These are phyloP conservation scores for Pichia sp. DNA, from an alignment of 1,139 yeast genomes.

Conservation along the genomic window DNA sequence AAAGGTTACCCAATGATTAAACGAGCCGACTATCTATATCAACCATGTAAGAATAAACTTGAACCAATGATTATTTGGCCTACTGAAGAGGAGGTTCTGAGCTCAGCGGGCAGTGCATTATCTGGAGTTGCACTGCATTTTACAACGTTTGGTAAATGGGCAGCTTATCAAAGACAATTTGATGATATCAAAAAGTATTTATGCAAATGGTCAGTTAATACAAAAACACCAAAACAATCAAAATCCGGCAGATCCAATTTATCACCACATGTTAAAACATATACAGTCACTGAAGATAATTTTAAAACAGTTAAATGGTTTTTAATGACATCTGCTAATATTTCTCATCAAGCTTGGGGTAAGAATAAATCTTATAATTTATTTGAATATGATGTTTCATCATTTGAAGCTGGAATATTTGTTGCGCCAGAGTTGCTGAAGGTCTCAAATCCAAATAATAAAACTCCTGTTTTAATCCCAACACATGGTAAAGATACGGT, in stretches of 20 bases:
- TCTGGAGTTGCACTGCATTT: conserved; percentile 56
- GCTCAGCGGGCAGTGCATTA: conserved; percentile 29
- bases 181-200: conserved; percentile 18
- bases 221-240: conserved; percentile 10
- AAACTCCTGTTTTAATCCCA: conserved; percentile 29
- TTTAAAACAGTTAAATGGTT: conserved; percentile 54
- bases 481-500: conserved; percentile 35
- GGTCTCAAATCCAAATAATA: conserved; percentile 6
- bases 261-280: conserved; percentile 41
- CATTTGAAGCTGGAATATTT: conserved; percentile 56
- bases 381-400: conserved; percentile 20
- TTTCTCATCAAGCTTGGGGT: conserved; percentile 71
- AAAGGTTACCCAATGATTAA: conserved; percentile 22
- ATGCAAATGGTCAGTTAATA: conserved; percentile 22
- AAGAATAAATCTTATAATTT: conserved; percentile 28
- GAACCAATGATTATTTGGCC: conserved; percentile 50
- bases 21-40: conserved; percentile 26
- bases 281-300: conserved; percentile 41
- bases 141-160: conserved; percentile 30
- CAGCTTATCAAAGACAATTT: conserved; percentile 25
- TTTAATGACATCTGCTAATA: conserved; percentile 58
- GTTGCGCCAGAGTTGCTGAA: conserved; percentile 29
- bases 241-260: conserved; percentile 30
- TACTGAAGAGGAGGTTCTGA: conserved; percentile 41
- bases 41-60: conserved; percentile 28